These are phyloP conservation scores for Aureobasidium zeae DNA, from an alignment of 2,329 filamentous ascomycete species.

Conservation along the genomic window DNA sequence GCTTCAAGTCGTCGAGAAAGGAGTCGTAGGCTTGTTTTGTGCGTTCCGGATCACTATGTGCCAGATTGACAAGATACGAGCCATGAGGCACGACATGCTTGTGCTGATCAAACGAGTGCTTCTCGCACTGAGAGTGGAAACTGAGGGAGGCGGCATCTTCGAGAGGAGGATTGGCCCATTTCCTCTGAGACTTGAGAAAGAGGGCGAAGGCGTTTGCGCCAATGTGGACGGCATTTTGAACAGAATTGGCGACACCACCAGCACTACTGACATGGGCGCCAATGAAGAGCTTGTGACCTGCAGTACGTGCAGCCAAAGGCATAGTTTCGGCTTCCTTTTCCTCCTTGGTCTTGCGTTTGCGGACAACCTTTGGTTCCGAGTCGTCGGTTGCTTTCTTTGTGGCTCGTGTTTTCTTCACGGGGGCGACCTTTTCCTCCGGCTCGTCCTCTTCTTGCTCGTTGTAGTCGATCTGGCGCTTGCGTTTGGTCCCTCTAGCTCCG, in stretches of 20 bases:
- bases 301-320: slow-evolving; percentile 61
- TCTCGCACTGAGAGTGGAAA: slow-evolving; percentile 60
- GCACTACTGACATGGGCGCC: slow-evolving; percentile 88
- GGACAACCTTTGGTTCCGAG: slow-evolving; percentile 23
- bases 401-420: slow-evolving; percentile 10
- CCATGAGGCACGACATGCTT: slow-evolving; percentile 82
- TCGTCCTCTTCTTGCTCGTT: slow-evolving; percentile 16
- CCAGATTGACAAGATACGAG: slow-evolving; percentile 92
- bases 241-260: slow-evolving; percentile 83
- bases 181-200: slow-evolving; percentile 92
- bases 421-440: slow-evolving; percentile 8
- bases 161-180: slow-evolving; percentile 80
- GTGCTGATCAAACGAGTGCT: slow-evolving; percentile 61
- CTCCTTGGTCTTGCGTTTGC: slow-evolving; percentile 48
- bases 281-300: slow-evolving; percentile 68
- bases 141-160: slow-evolving; percentile 55
- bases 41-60: slow-evolving; percentile 69
- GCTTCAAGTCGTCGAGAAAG: slow-evolving; percentile 78
- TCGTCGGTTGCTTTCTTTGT: not conserved
- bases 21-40: slow-evolving; percentile 74
- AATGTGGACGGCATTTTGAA: slow-evolving; percentile 40
- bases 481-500: slow-evolving; percentile 7
- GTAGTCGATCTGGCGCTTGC: slow-evolving; percentile 6
- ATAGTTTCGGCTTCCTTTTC: slow-evolving; percentile 48
- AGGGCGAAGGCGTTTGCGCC: slow-evolving; percentile 86